Evolutionary conservation across 2,329 filamentous ascomycete genomes (phyloP).

Genomic region (Ophiosphaerella korrae): DNA sequence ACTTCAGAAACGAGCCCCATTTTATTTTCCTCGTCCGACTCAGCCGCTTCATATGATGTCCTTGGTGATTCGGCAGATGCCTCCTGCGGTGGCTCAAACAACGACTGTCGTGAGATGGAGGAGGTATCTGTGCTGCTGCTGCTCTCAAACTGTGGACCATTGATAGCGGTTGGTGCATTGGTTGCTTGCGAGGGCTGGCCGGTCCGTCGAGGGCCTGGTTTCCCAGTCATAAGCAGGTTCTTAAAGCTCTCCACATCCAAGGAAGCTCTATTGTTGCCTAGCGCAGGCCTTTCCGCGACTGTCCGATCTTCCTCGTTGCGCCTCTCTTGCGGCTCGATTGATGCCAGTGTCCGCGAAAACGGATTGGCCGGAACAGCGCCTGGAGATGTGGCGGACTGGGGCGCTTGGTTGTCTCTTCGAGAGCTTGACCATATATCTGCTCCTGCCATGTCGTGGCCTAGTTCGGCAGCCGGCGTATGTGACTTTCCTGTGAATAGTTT

Average conservation of each 20-base stretch:
- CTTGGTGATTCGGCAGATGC: conserved; percentile 58
- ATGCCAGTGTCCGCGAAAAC: conserved; percentile 47
- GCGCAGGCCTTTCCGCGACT: conserved; percentile 26
- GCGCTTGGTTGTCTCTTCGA: conserved; percentile 16
- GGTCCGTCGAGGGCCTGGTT: conserved; percentile 50
- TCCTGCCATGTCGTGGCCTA: conserved; percentile 33
- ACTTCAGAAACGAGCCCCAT: conserved; percentile 30
- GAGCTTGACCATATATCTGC: conserved; percentile 31
- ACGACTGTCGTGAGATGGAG: conserved; percentile 64
- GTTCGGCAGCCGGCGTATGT: conserved; percentile 17
- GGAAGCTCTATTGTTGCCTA: conserved; percentile 47
- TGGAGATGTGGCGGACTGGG: conserved; percentile 18
- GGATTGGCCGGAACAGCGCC: conserved; percentile 42
- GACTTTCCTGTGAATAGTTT: conserved; percentile 17
- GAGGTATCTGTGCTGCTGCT: conserved; percentile 64
- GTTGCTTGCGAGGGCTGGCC: conserved; percentile 30
- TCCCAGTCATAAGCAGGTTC: conserved; percentile 75
- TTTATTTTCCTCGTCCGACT: conserved; percentile 57
- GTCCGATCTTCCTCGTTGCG: conserved; percentile 34
- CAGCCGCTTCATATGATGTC: conserved; percentile 64
- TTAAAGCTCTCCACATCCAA: conserved; percentile 81
- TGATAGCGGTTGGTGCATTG: conserved; percentile 27
- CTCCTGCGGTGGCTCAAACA: conserved; percentile 59
- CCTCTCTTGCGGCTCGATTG: conserved; percentile 38
- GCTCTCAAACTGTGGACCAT: conserved; percentile 44